These are phyloP conservation scores for Wickerhamomyces sp. DNA, from an alignment of 1,139 yeast species.

Conservation along the genomic window DNA sequence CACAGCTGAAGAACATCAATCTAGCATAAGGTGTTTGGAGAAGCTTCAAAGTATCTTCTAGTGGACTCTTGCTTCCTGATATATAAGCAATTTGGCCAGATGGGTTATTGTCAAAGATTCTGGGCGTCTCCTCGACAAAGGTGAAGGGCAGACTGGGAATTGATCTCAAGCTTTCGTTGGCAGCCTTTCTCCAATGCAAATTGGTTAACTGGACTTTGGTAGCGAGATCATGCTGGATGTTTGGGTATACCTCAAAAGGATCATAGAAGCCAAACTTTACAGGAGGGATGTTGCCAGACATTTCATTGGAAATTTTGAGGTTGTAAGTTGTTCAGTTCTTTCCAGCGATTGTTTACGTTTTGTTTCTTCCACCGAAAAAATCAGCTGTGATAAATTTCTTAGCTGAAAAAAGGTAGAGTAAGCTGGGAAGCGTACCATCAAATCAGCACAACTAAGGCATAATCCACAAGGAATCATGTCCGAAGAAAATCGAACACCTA, in stretches of 20 bases:
- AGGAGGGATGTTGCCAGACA: slow-evolving; percentile 22
- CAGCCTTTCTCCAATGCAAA: slow-evolving; percentile 69
- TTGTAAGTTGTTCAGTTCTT: background rate
- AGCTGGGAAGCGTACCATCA: too few relatives aligned
- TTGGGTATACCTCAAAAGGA: slow-evolving; percentile 67
- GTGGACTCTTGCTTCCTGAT: background rate
- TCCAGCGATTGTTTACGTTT: background rate
- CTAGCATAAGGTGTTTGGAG: slow-evolving; percentile 51
- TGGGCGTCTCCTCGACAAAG: slow-evolving; percentile 59
- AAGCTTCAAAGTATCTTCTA: slow-evolving; percentile 6
- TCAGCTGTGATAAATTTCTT: too few relatives aligned
- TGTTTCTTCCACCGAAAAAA: background rate
- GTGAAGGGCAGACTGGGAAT: slow-evolving; percentile 58
- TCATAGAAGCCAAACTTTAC: slow-evolving; percentile 71
- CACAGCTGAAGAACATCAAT: slow-evolving; percentile 64
- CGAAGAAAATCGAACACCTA: slow-evolving; percentile 6
- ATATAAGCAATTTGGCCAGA: background rate
- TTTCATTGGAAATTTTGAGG: background rate
- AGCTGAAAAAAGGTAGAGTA: background rate
- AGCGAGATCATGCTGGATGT: slow-evolving; percentile 47
- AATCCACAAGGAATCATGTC: background rate
- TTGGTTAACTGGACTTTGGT: slow-evolving; percentile 61
- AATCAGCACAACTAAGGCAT: too few relatives aligned
- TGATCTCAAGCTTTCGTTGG: slow-evolving; percentile 56
- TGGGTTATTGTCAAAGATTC: slow-evolving; percentile 25